Percentiles rank a stretch among this genome's conserved stretches.
These are phyloP conservation scores for Adiantum capillusveneris DNA, from an alignment of 75 land plant species.

Conservation along the genomic window DNA sequence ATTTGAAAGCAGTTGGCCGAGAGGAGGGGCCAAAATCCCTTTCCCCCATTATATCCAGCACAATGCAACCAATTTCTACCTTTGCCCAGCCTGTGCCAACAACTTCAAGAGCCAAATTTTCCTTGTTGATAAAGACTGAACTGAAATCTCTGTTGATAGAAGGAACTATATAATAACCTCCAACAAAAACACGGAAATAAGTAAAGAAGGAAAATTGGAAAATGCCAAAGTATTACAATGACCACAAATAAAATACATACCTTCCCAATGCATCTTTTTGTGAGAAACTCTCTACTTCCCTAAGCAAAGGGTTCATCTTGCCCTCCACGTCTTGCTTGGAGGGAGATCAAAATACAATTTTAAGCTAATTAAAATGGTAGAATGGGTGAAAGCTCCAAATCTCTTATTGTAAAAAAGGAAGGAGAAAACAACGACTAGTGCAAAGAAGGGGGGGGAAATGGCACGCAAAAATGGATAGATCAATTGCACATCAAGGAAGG, in stretches of 20 bases:
- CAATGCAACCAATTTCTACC: no score
- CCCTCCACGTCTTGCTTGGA: slow-evolving; percentile 83
- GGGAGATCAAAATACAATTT: no score
- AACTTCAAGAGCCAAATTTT: slow-evolving; percentile 60
- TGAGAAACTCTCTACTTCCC: slow-evolving; percentile 83
- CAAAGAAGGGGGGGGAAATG: not conserved
- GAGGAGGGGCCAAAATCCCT: no score
- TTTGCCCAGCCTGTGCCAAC: slow-evolving; percentile 93
- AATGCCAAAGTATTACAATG: no score
- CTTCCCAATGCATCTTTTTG: slow-evolving; percentile 97
- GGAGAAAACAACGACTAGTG: not conserved
- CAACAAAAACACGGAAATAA: slow-evolving; percentile 72
- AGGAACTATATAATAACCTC: slow-evolving; percentile 76
- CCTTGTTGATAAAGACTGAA: slow-evolving; percentile 60
- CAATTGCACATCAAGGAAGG: not conserved
- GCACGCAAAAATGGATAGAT: not conserved
- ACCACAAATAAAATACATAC: slow-evolving; percentile 25
- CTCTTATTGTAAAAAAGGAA: no score
- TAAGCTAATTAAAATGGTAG: no score
- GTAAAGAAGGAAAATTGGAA: no score
- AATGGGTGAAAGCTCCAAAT: no score
- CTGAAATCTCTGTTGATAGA: slow-evolving; percentile 83
- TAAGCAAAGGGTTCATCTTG: slow-evolving; percentile 98
- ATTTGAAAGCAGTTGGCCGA: no score
- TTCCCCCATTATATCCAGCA: no score